Base-by-base conservation (phyloP, 768 basidiomycete genomes). In the Boletus sp. region DNA sequence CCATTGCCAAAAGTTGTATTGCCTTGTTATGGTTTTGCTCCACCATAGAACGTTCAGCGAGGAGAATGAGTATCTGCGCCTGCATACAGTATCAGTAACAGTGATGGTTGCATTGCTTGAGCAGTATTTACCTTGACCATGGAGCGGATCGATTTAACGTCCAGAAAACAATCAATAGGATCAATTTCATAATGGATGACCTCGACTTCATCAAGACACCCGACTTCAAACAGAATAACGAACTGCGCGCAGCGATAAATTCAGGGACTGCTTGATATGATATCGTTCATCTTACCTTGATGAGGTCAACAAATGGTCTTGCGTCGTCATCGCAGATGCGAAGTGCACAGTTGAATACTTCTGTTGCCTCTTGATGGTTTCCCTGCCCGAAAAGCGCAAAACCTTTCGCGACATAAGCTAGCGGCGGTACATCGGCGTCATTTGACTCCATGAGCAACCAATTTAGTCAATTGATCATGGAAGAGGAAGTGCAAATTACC, bases 11-110 rank as follows among this genome's bases (percentile, higher is more conserved):
- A 37, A 57, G 48, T 18, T 41, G 37, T 29, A 55, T 29, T 1
- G 58, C 55, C 8, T 46, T 20, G 7, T 11, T n/a, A 29, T 46
- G 50, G 10, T 50, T 7, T 45, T 45, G 36, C 8, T 42, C 7
- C 30, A 9, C 11, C 40, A 57, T 45, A 17, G 4, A 18, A 9
- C 24, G 4, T 37, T 60, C 44, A 10, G 59, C 58, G 7, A 54
- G 49, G 7, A 47, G 42, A 47, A 51, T 14, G 5, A 55, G 47
- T 18, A 47, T 52, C 33, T 44, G 50, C 10, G 50, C 55, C 62
- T 54, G 29, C 15, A 47, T 1, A 36, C 8, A 12, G 35, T 14
- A 46, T 52, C 17, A 14, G 11, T 24, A 20, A 20, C 12, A 45
- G n/a, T 14, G 11, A 24, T 18, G 1, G 30, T 5, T 28, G 6